Evolutionary conservation across 2,329 filamentous ascomycete species (phyloP).

Genomic region (Huntiella abstrusa): DNA sequence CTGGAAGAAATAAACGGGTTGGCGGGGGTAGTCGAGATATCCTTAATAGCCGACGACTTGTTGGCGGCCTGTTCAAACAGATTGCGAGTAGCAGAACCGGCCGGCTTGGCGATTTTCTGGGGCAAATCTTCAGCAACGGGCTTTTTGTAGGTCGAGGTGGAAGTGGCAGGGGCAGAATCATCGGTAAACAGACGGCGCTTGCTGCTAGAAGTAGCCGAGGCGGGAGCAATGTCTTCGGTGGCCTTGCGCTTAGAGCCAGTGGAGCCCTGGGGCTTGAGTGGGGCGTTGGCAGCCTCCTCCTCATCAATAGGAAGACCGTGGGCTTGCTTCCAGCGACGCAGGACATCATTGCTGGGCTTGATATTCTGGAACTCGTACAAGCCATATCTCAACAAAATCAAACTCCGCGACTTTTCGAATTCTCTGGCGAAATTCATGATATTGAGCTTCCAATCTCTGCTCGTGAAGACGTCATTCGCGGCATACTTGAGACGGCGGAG

Average conservation of each 20-base stretch:
- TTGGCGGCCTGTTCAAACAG: conserved; percentile 36
- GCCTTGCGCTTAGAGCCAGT: conserved; percentile 35
- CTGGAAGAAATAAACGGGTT: conserved; percentile 35
- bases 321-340: conserved; percentile 38
- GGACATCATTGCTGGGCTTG: conserved; percentile 36
- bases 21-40: conserved; percentile 15
- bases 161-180: conserved; percentile 16
- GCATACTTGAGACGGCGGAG: conserved; percentile 42
- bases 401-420: conserved; percentile 42
- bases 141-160: conserved; percentile 15
- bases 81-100: conserved; percentile 32
- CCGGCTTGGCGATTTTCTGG: conserved; percentile 30
- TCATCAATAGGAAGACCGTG: conserved; percentile 31
- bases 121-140: conserved; percentile 30
- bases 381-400: conserved; percentile 42
- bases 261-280: conserved; percentile 19
- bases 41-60: conserved; percentile 3
- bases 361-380: conserved; percentile 45
- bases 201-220: conserved; percentile 18
- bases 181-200: conserved; percentile 31
- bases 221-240: conserved; percentile 27
- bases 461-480: conserved; percentile 39
- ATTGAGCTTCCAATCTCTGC: conserved; percentile 45
- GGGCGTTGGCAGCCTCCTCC: conserved; percentile 15
- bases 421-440: conserved; percentile 44